Evolutionary conservation across 1,139 yeast species (phyloP), one percentile per base, ranked within the genome.

Genomic region (Eremothecium coryli): DNA sequence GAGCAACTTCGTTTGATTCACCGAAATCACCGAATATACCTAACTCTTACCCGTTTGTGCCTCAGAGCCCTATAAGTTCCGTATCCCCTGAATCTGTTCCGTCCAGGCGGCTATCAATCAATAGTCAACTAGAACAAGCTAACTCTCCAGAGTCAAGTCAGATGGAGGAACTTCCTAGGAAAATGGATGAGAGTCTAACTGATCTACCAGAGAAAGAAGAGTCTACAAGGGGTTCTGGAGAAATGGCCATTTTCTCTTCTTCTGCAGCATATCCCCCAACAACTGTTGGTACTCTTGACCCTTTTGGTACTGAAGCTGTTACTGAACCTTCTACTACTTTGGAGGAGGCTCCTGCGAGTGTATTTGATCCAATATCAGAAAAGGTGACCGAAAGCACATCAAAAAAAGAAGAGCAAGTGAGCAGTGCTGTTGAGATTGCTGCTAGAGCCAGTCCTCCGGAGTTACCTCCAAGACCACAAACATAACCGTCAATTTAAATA

Each of bases 1-100:
- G 46, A 31, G 41, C 42, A 15, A 39, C 39, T 16, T 41, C 53
- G 6, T 27, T 27, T 27, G 30, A 27, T 16, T 20, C 30, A 9
- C 30, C 30, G 4, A 27, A 27, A 7, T 27, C 30, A n/a, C 30
- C 30, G 14, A 27, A 17, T 27, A 4, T 27, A 5, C n/a, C n/a
- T 16, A 3, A n/a, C 12, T 10, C 28, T 4, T 27, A 27, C 22
- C 30, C 20, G 17, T 27, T 27, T 18, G 30, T 9, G 9, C 14
- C 30, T 4, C 20, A 14, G 14, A 27, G 30, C 22, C 30, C 30
- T 6, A 17, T 16, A 18, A 27, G 22, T 4, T 22, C 30, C 9
- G 22, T 14, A 3, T 27, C 30, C 15, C 22, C 30, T n/a, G 14
- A n/a, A 17, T 27, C 30, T 27, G 22, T 12, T 16, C n/a, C 14